These are phyloP conservation scores for Theobroma grandiflorum DNA, from an alignment of 441 rosid genomes.

Conservation along the genomic window DNA sequence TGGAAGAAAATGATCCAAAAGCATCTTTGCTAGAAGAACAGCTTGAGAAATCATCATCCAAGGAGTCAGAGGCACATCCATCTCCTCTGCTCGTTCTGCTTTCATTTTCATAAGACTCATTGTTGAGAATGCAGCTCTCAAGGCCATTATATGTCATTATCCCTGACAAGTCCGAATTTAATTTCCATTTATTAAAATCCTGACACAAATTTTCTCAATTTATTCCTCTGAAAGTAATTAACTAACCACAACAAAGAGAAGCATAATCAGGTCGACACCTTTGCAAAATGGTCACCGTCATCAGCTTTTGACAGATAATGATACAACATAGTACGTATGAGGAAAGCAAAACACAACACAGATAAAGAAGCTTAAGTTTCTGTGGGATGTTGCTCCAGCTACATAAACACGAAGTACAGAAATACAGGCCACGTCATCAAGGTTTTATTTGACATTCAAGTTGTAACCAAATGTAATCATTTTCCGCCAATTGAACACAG, in stretches of 20 bases:
- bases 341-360: neutral
- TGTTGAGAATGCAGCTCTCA: slow-evolving; percentile 82
- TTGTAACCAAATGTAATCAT: slow-evolving; percentile 16
- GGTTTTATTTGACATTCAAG: slow-evolving; percentile 13
- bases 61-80: slow-evolving; percentile 77
- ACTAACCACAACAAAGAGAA: slow-evolving; percentile 1
- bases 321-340: neutral
- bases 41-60: slow-evolving; percentile 86
- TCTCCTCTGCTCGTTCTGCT: slow-evolving; percentile 87
- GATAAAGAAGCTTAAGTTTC: slow-evolving; percentile 9
- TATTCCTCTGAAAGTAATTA: slow-evolving; percentile 4
- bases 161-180: slow-evolving; percentile 51
- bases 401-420: slow-evolving; percentile 6
- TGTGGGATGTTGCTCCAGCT: slow-evolving; percentile 1
- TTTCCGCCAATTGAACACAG: neutral
- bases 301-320: slow-evolving; percentile 2
- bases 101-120: slow-evolving; percentile 83
- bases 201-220: neutral
- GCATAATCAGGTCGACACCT: slow-evolving; percentile 16
- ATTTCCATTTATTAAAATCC: slow-evolving; percentile 11
- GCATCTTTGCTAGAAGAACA: slow-evolving; percentile 95
- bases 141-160: slow-evolving; percentile 85
- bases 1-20: slow-evolving; percentile 85
- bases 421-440: neutral
- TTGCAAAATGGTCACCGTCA: neutral